Evolutionary conservation across 768 basidiomycete species (phyloP).

Genomic region (Leccinellum albellum): DNA sequence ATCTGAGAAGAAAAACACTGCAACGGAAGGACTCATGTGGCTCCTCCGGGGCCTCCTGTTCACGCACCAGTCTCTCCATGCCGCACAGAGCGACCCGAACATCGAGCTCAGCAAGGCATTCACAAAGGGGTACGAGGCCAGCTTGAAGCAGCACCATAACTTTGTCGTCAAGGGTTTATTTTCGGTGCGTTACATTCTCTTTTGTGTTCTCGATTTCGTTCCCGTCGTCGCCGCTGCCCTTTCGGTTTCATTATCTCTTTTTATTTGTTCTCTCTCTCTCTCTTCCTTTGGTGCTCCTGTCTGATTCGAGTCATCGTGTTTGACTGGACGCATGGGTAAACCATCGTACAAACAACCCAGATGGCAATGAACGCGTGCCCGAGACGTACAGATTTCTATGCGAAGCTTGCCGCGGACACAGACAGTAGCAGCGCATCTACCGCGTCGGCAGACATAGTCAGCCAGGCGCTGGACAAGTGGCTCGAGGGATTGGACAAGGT

Average conservation of each 20-base stretch:
- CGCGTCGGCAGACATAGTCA: constrained; percentile 47
- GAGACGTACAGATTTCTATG: constrained; percentile 58
- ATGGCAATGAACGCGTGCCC: constrained; percentile 61
- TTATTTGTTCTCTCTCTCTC: neutral
- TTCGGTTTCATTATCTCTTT: neutral
- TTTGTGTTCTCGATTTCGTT: neutral
- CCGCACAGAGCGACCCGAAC: constrained; percentile 59
- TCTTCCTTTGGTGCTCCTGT: neutral
- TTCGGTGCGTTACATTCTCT: constrained; percentile 45
- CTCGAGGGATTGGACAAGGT: constrained; percentile 52
- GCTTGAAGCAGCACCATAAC: constrained; percentile 82
- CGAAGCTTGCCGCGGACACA: constrained; percentile 55
- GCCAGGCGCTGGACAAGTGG: constrained; percentile 56
- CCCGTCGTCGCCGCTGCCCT: neutral
- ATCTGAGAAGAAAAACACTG: constrained; percentile 78
- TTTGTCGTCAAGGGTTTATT: constrained; percentile 65
- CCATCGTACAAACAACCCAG: constrained; percentile 17
- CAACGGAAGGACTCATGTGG: constrained; percentile 94
- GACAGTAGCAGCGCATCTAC: constrained; percentile 43
- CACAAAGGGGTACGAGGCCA: constrained; percentile 72
- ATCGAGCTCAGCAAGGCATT: constrained; percentile 66
- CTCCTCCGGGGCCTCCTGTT: constrained; percentile 87
- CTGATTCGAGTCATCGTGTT: neutral
- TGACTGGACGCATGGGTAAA: neutral
- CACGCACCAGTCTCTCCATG: constrained; percentile 77